A percentile compares a stretch with the other conserved stretches of the same genome.
Conservation (phyloP, 2,329 filamentous ascomycete genomes). For the Apiospora pterosperma region DNA sequence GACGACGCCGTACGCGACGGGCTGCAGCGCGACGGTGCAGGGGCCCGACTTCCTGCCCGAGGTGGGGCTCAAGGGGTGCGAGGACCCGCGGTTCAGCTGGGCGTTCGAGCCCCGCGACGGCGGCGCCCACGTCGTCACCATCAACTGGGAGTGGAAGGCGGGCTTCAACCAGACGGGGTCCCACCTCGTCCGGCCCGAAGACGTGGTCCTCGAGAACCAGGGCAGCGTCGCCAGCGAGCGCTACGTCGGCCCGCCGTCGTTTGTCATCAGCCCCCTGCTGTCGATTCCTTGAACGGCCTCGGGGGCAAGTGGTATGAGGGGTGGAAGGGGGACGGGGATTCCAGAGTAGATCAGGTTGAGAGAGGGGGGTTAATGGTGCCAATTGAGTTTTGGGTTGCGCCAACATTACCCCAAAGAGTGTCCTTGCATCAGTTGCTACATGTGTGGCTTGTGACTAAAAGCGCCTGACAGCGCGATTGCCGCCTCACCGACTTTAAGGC, state of each 20-base stretch:
- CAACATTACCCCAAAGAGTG: not conserved
- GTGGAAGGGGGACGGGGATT: not conserved
- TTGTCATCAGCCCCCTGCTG: not conserved
- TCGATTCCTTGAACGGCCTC: not conserved
- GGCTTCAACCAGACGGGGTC: constrained; percentile 2
- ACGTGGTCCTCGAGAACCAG: not conserved
- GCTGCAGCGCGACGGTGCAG: not conserved
- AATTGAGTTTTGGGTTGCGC: not conserved
- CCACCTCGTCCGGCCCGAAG: not conserved
- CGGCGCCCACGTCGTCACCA: not conserved
- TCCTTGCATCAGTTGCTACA: not conserved
- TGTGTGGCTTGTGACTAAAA: not conserved
- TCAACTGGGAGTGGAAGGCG: not conserved
- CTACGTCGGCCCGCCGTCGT: constrained; percentile 1
- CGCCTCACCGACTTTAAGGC: not conserved
- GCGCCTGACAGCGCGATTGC: not conserved
- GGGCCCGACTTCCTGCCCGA: not conserved
- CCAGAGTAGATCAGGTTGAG: not conserved
- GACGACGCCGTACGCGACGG: not conserved
- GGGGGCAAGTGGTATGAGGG: not conserved
- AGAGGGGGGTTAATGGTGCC: not conserved
- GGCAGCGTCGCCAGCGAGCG: constrained; percentile 1
- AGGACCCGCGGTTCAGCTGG: constrained; percentile 3
- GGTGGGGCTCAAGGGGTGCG: not conserved
- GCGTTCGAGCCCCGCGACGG: not conserved